Conservation (phyloP, 2,329 filamentous ascomycete genomes). For the Phialophora expanda region DNA sequence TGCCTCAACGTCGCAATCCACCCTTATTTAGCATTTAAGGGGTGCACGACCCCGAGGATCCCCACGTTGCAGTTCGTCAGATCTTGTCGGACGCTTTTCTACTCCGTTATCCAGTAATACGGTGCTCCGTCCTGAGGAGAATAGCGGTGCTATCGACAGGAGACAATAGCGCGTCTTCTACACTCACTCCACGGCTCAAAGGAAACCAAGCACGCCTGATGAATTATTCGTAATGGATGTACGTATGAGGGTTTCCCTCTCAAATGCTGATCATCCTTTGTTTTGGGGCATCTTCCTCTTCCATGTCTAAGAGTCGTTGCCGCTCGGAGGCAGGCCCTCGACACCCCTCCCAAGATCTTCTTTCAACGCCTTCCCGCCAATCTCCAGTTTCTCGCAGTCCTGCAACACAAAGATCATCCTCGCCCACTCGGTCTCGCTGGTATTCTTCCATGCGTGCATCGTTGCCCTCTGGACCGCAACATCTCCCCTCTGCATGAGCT, state of each 20-base stretch:
- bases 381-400: slow-evolving; percentile 37
- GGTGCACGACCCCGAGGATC: neutral
- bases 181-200: neutral
- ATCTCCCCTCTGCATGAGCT: slow-evolving; percentile 57
- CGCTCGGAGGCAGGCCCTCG: slow-evolving; percentile 37
- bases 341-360: slow-evolving; percentile 35
- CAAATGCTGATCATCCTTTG: neutral
- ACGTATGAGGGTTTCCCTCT: neutral
- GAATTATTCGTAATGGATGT: neutral
- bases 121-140: neutral
- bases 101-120: neutral
- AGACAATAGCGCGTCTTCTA: neutral
- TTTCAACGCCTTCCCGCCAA: slow-evolving; percentile 36
- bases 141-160: neutral
- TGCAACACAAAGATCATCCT: slow-evolving; percentile 40
- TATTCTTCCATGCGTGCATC: slow-evolving; percentile 50
- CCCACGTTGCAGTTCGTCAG: slow-evolving; percentile 2
- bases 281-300: neutral
- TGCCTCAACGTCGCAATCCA: slow-evolving; percentile 9
- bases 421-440: slow-evolving; percentile 38
- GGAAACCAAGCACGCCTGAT: no score
- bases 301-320: slow-evolving; percentile 27
- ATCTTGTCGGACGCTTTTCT: neutral
- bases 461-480: slow-evolving; percentile 61
- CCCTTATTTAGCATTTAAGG: slow-evolving; percentile 7